These are phyloP conservation scores for Cutaneotrichosporon cavernicola DNA, from an alignment of 1,284 basidiomycete species.

Conservation along the genomic window DNA sequence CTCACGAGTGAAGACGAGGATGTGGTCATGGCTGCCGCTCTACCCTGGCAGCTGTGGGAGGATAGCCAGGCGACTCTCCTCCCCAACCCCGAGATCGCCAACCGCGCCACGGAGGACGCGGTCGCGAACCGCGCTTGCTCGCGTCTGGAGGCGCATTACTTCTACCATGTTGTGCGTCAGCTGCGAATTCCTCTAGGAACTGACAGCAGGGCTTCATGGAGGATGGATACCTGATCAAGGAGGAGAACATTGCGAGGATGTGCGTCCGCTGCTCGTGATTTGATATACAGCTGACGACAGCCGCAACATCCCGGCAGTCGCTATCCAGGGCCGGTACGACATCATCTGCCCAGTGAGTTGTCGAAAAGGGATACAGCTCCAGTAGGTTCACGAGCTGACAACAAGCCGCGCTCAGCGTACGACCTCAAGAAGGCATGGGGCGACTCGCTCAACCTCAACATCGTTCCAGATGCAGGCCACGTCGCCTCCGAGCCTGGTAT, in stretches of 20 bases:
- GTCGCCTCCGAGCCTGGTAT: conserved; percentile 76
- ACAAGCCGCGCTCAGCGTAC: conserved; percentile 56
- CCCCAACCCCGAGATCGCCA: conserved; percentile 68
- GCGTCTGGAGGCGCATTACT: conserved; percentile 88
- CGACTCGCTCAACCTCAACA: conserved; percentile 63
- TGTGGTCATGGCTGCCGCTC: conserved; percentile 64
- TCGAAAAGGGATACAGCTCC: not conserved
- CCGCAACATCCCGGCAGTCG: conserved; percentile 75
- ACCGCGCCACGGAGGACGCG: conserved; percentile 63
- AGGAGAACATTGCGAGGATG: conserved; percentile 84
- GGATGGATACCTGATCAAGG: conserved; percentile 80
- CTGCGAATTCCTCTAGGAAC: not conserved
- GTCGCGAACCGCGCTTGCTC: conserved; percentile 76
- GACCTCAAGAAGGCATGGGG: conserved; percentile 79
- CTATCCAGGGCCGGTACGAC: conserved; percentile 71
- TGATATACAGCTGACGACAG: conserved; percentile 9
- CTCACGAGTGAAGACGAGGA: conserved; percentile 68
- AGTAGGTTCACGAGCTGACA: not conserved
- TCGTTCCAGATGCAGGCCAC: conserved; percentile 87
- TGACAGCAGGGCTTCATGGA: conserved; percentile 65
- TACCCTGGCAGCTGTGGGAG: conserved; percentile 77
- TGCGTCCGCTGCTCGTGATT: not conserved
- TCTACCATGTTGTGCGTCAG: conserved; percentile 64
- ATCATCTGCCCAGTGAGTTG: conserved; percentile 54
- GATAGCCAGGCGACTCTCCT: conserved; percentile 75